Evolutionary conservation across 768 basidiomycete species (phyloP), one percentile per base, ranked within the genome.

Genomic region (Pisolithus marmoratus): DNA sequence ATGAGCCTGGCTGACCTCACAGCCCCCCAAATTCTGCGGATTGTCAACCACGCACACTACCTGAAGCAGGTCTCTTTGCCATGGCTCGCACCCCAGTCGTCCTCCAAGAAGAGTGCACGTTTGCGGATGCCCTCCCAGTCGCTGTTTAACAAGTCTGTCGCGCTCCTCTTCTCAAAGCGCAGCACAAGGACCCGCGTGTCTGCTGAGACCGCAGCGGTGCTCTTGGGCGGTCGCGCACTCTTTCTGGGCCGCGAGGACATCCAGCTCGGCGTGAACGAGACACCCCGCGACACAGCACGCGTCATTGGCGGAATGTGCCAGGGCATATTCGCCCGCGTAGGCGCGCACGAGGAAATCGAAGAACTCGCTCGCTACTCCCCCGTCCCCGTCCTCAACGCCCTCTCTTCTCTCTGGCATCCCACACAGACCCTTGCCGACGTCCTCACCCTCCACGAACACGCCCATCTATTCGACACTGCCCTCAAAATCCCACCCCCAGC

Each of bases 291-390:
- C 71, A 83, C 89, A 0, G 87, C 91, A 12, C 78, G 85, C 23
- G 91, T 99, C 9, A 82, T 98, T 54, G 87, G 90, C 3, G 89
- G 90, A 4, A 96, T 98, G 94, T 90, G 87, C 52, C 85, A 97
- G 68, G 96, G 94, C 14, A 90, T 98, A 50, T 95, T 98, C 72
- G 95, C 96, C 23, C 86, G 96, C 43, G 94, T 99, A 4, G 93
- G 92, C 4, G 87, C 81, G 26, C 96, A 99, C 68, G 75, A 77
- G 2, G 96, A 99, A 66, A 86, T 98, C 46, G 94, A 95, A 94
- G 90, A 91, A 74, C 76, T 99, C 22, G 94, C 91, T 9, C 77
- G 85, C 67, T 75, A 94, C 72, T 94, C 94, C 0, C 84, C 87
- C 2, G 92, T 96, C 3, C 96, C 96, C 2, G 92, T 99, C 17